Conservation (phyloP, 805 yeast genomes). For the Lipomyces mesembrius region DNA sequence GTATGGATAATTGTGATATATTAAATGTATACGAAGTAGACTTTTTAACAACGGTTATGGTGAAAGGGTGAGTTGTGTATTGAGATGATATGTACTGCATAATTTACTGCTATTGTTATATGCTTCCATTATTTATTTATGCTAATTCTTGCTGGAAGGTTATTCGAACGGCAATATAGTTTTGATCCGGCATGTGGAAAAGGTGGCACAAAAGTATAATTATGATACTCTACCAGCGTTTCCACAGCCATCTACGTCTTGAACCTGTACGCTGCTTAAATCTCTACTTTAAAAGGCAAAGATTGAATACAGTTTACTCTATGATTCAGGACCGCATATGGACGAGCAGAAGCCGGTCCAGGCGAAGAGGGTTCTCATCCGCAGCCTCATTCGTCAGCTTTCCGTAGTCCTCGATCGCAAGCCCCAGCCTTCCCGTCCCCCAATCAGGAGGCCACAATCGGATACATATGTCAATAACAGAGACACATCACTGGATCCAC, state of each 20-base stretch:
- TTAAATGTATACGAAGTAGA: no score
- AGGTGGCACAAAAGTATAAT: no score
- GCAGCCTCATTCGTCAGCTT: constrained; percentile 16
- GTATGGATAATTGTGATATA: background rate
- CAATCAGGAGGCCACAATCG: background rate
- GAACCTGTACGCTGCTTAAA: background rate
- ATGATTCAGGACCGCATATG: background rate
- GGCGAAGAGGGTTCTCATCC: constrained; percentile 15
- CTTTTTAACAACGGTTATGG: background rate
- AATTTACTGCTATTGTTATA: no score
- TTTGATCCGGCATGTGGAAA: no score
- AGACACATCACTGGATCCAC: background rate
- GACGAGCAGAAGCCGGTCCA: constrained; percentile 12
- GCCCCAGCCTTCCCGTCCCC: background rate
- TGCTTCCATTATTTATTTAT: no score
- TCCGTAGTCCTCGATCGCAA: background rate
- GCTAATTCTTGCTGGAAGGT: no score
- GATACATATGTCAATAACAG: background rate
- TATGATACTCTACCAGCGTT: no score
- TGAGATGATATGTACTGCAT: no score
- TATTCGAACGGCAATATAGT: no score
- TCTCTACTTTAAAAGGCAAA: background rate
- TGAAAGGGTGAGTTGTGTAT: background rate
- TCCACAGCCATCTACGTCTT: background rate
- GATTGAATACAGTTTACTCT: background rate